These are phyloP conservation scores for Rhizopus arrhizus DNA, from an alignment of 371 early-diverging fungal species.

Conservation along the genomic window DNA sequence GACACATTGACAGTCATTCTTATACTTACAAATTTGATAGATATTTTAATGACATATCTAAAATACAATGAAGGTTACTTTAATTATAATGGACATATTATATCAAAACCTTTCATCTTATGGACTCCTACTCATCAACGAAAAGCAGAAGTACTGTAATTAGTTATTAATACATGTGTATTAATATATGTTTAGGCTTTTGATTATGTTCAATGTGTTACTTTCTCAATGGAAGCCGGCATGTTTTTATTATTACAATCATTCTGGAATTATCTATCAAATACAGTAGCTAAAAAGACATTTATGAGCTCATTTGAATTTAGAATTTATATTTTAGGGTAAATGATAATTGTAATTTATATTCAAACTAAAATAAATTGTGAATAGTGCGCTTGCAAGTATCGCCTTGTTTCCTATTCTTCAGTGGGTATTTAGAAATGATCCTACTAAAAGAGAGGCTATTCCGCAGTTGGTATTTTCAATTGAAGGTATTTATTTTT, in stretches of 20 bases:
- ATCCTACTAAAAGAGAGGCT: slow-evolving; percentile 31
- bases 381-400: slow-evolving; percentile 35
- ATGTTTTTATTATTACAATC: slow-evolving; percentile 46
- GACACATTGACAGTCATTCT: background rate
- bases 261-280: slow-evolving; percentile 51
- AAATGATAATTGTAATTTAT: background rate
- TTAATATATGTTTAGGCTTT: slow-evolving; percentile 21
- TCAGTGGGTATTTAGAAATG: slow-evolving; percentile 35
- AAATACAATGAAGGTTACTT: slow-evolving; percentile 44
- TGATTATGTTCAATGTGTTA: slow-evolving; percentile 43
- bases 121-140: slow-evolving; percentile 34
- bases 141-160: slow-evolving; percentile 20
- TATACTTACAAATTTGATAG: slow-evolving; percentile 9
- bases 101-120: slow-evolving; percentile 29
- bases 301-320: slow-evolving; percentile 51
- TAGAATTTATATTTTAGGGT: slow-evolving; percentile 44
- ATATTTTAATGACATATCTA: slow-evolving; percentile 38
- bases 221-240: slow-evolving; percentile 39
- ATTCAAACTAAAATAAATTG: background rate
- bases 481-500: slow-evolving; percentile 29
- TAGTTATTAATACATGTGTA: background rate
- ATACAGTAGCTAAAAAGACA: slow-evolving; percentile 38
- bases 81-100: slow-evolving; percentile 24
- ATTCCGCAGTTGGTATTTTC: slow-evolving; percentile 44
- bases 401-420: slow-evolving; percentile 42